A percentile compares a stretch with the other conserved stretches of the same genome.
Evolutionary conservation across 2,329 filamentous ascomycete species (phyloP).

Genomic region (Cercospora sesami): DNA sequence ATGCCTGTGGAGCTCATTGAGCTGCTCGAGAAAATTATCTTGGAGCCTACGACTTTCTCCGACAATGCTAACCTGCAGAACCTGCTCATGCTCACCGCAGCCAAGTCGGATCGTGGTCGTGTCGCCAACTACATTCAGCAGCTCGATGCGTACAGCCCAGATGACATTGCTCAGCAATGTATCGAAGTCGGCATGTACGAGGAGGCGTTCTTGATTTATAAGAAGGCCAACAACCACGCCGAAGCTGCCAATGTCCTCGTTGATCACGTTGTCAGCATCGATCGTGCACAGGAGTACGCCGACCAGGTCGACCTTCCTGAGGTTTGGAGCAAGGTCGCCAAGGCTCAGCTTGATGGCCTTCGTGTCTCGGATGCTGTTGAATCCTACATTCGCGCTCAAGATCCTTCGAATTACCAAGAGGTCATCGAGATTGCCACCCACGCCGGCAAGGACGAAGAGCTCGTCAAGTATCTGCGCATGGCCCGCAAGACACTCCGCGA

Average conservation of each 20-base stretch:
- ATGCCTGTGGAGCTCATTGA: constrained; percentile 94
- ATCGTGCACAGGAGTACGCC: constrained; percentile 91
- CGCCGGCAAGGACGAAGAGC: constrained; percentile 95
- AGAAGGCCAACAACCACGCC: constrained; percentile 89
- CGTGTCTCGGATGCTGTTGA: constrained; percentile 90
- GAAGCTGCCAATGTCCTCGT: constrained; percentile 89
- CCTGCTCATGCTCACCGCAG: constrained; percentile 90
- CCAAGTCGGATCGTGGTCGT: constrained; percentile 91
- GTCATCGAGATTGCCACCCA: constrained; percentile 95
- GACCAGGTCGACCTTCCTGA: constrained; percentile 91
- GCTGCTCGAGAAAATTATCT: constrained; percentile 95
- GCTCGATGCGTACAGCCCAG: constrained; percentile 82
- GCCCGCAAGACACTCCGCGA: constrained; percentile 94
- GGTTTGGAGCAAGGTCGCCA: constrained; percentile 97
- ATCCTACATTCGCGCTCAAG: constrained; percentile 93
- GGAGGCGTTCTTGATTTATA: constrained; percentile 97
- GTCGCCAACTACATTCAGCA: constrained; percentile 96
- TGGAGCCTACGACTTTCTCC: constrained; percentile 98
- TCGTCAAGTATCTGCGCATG: constrained; percentile 96
- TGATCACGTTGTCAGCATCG: constrained; percentile 96
- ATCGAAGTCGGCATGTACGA: constrained; percentile 94
- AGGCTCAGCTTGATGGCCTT: constrained; percentile 94
- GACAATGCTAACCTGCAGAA: constrained; percentile 98
- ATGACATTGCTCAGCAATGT: constrained; percentile 89
- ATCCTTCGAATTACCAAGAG: constrained; percentile 89